phyloP scores from a whole-genome alignment of 768 basidiomycete species.

The Mycena vulgaris region DNA sequence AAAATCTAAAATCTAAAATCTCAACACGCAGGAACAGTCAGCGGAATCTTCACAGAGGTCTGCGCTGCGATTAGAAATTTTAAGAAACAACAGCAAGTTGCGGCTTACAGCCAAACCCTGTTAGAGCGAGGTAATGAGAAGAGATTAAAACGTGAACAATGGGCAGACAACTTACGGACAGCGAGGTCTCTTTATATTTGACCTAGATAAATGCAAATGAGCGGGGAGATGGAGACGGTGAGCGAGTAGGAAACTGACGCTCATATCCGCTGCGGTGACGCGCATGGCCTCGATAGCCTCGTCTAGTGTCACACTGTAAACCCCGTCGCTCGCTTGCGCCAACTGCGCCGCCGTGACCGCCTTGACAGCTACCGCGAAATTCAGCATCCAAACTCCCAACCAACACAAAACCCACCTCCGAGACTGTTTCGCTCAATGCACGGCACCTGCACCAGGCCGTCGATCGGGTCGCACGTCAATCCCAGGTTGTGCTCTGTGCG shows the following conservation, averaged over 20 bases:
- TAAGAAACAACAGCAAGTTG: slow-evolving; percentile 26
- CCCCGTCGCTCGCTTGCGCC: slow-evolving; percentile 91
- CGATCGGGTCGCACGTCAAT: slow-evolving; percentile 74
- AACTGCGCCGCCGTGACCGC: slow-evolving; percentile 95
- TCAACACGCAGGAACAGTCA: slow-evolving; percentile 88
- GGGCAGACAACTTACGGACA: slow-evolving; percentile 72
- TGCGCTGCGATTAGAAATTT: slow-evolving; percentile 63
- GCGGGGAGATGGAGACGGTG: background rate
- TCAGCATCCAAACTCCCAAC: background rate
- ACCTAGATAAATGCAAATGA: slow-evolving; percentile 23
- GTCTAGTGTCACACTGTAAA: slow-evolving; percentile 90
- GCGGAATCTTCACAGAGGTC: slow-evolving; percentile 80
- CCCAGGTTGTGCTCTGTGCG: slow-evolving; percentile 85
- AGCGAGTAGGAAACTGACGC: slow-evolving; percentile 54
- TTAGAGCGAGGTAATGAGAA: slow-evolving; percentile 15
- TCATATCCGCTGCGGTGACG: slow-evolving; percentile 94
- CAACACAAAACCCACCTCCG: slow-evolving; percentile 67
- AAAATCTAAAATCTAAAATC: background rate
- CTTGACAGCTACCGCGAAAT: slow-evolving; percentile 77
- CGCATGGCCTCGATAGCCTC: slow-evolving; percentile 98
- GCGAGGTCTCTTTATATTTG: slow-evolving; percentile 96
- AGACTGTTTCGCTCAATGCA: slow-evolving; percentile 94
- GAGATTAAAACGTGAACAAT: slow-evolving; percentile 1
- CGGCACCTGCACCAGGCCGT: slow-evolving; percentile 87
- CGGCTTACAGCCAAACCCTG: slow-evolving; percentile 73